Percentiles rank a stretch among this genome's conserved stretches.
These are phyloP conservation scores for Crataegus laevigata DNA, from an alignment of 306 rosid genomes.

Conservation along the genomic window DNA sequence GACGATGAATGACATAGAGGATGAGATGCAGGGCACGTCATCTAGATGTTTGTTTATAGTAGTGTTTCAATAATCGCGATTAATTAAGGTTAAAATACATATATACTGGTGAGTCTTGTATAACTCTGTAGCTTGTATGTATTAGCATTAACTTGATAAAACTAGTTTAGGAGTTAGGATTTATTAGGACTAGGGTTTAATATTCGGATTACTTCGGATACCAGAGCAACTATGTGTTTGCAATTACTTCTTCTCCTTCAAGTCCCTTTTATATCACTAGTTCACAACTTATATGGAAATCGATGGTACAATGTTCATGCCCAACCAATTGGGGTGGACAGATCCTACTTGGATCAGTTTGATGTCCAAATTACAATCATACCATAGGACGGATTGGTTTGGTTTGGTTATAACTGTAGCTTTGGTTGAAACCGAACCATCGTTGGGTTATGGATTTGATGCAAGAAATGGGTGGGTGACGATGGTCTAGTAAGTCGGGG, in stretches of 20 bases:
- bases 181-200: background rate
- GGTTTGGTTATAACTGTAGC: too few relatives aligned
- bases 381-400: too few relatives aligned
- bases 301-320: too few relatives aligned
- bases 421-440: too few relatives aligned
- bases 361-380: too few relatives aligned
- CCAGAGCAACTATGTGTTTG: background rate
- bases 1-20: constrained; percentile 29
- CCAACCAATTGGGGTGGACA: too few relatives aligned
- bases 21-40: background rate
- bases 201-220: background rate
- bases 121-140: background rate
- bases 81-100: background rate
- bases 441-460: too few relatives aligned
- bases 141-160: background rate
- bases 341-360: too few relatives aligned
- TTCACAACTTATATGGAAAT: too few relatives aligned
- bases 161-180: background rate
- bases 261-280: too few relatives aligned
- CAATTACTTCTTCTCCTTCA: background rate
- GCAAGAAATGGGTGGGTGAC: too few relatives aligned
- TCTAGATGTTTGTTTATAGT: background rate
- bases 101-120: background rate
- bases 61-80: background rate
- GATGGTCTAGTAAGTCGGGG: too few relatives aligned